Percentiles rank a stretch among this genome's conserved stretches.
Conservation (phyloP, 257 asterid species). For the Thymus mandschuricus region DNA sequence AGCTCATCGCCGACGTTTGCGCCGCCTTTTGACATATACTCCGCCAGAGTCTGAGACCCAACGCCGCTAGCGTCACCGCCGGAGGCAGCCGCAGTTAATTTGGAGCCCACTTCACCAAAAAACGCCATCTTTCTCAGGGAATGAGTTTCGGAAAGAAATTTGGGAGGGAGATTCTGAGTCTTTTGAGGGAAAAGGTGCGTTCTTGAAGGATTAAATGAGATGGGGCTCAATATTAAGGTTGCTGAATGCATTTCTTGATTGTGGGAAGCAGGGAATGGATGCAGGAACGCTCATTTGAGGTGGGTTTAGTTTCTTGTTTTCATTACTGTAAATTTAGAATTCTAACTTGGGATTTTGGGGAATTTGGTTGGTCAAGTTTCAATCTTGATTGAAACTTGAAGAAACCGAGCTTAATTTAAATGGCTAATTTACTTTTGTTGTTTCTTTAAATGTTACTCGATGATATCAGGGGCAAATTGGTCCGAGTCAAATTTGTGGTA, state of each 20-base stretch:
- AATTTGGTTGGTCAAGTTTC: slow-evolving; percentile 2
- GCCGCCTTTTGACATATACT: slow-evolving; percentile 66
- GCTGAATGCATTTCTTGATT: slow-evolving; percentile 53
- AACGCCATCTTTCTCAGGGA: slow-evolving; percentile 46
- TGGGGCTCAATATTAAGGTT: slow-evolving; percentile 38
- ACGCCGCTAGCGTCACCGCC: slow-evolving; percentile 26
- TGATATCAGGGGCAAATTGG: too few species aligned
- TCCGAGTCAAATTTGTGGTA: too few species aligned
- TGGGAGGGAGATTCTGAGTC: slow-evolving; percentile 34
- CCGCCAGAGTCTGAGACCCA: slow-evolving; percentile 67
- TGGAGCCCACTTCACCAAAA: slow-evolving; percentile 46
- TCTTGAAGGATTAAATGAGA: slow-evolving; percentile 44
- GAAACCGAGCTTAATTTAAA: neutral
- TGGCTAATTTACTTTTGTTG: too few species aligned
- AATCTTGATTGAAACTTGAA: neutral
- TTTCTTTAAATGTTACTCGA: too few species aligned
- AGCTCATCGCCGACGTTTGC: slow-evolving; percentile 71
- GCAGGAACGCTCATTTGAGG: slow-evolving; percentile 26
- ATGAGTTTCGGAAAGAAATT: slow-evolving; percentile 28
- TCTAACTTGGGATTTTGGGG: too few species aligned
- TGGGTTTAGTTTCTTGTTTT: neutral
- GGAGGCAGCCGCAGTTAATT: slow-evolving; percentile 35
- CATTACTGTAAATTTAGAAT: too few species aligned
- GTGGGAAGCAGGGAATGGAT: slow-evolving; percentile 13
- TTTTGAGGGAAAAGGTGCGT: slow-evolving; percentile 37